Base-by-base conservation (phyloP, 306 rosid genomes). In the Pyrus pyrifolia region DNA sequence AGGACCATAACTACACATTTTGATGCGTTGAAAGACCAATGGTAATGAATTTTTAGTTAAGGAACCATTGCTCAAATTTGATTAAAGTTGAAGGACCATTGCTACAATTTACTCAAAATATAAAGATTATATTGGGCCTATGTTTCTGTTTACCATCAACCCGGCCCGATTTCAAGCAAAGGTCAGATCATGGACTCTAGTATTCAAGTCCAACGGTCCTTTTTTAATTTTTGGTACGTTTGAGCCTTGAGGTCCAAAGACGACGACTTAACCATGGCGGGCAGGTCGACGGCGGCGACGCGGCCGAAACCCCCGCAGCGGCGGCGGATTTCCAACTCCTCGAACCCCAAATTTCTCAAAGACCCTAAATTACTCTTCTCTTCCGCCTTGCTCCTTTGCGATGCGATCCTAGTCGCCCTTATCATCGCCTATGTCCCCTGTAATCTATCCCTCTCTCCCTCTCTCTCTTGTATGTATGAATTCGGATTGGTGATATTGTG, bases 391-490 rank as follows among this genome's bases (percentile, higher is more conserved):
- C 74, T 92, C 29, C 53, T 87, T 14, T 87, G 80, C 57, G 97
- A 92, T 79, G 84, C 90, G 60, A 29, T 90, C 70, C 85, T 95
- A 53, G 82, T 88, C 71, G 74, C 80, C 68, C 89, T 92, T 51
- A 90, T 95, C 52, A 87, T 90, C 73, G 84, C 93, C 38, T 90
- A 84, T 64, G 90, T 95, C 30, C 97, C 98, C 7, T 95, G 98
- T 95, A 81, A 85, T 78, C 29, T 45, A 53, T 6, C 69, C n/a
- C 22, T 3, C 61, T 19, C n/a, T 68, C 3, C 72, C 49, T 60
- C 67, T 30, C 31, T 5, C 19, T 9, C 11, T 30, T 9, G 67
- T 42, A 22, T 42, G 13, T 2, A 8, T 72, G 22, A 22, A 63
- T 76, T 18, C 38, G 59, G 53, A 31, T 42, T 52, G 25, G 57